A percentile compares a stretch with the other conserved stretches of the same genome.
phyloP scores from a whole-genome alignment of 2,329 filamentous ascomycete species.

The Apiospora arundinis region DNA sequence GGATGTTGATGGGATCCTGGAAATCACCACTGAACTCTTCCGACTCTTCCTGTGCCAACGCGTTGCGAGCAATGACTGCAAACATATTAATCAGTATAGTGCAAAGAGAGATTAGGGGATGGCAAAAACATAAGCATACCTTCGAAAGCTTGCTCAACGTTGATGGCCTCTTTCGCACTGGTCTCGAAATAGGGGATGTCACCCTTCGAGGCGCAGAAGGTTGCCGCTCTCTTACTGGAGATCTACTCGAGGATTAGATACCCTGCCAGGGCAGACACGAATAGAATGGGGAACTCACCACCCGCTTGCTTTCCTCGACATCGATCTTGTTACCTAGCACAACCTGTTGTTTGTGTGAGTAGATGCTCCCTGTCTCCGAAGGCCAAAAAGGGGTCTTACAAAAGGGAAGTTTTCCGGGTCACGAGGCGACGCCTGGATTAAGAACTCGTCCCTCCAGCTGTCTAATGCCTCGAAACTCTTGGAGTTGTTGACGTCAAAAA shows the following conservation, averaged over 20 bases:
- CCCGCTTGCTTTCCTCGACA: conserved; percentile 95
- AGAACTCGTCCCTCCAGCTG: conserved; percentile 97
- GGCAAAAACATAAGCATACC: conserved; percentile 54
- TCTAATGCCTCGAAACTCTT: conserved; percentile 99
- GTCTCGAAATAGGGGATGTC: conserved; percentile 99
- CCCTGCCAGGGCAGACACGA: background rate
- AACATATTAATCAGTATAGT: background rate
- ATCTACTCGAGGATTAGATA: conserved; percentile 61
- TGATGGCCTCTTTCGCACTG: conserved; percentile 97
- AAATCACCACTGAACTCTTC: conserved; percentile 98
- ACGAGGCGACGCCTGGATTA: conserved; percentile 95
- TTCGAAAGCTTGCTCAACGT: conserved; percentile 85
- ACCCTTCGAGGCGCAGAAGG: conserved; percentile 96
- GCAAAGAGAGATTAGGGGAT: conserved; percentile 12
- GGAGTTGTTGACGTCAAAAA: conserved; percentile 98
- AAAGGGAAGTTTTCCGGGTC: conserved; percentile 98
- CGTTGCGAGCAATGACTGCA: conserved; percentile 92
- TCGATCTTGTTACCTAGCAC: conserved; percentile 99
- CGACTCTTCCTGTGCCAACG: conserved; percentile 93
- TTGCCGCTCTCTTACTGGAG: conserved; percentile 93
- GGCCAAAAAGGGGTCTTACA: conserved; percentile 58
- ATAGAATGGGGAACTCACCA: conserved; percentile 61
- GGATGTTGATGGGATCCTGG: conserved; percentile 97
- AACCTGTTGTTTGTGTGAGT: conserved; percentile 59
- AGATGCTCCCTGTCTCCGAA: background rate